phyloP scores from a whole-genome alignment of 2,329 filamentous ascomycete species.

The Colletotrichum horii region DNA sequence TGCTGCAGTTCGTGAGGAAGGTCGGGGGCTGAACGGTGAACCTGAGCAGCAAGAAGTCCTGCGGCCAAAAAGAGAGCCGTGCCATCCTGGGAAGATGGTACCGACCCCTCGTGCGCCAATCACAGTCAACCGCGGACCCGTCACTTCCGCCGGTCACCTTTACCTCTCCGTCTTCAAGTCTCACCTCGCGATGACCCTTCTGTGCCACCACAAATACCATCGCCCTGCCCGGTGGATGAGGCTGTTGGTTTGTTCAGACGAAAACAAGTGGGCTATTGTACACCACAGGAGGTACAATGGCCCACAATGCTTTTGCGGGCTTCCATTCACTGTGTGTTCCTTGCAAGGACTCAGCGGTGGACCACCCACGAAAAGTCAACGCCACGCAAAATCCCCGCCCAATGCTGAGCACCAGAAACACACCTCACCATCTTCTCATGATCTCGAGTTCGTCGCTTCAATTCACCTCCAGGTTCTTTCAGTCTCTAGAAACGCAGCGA shows the following conservation, averaged over 20 bases:
- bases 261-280: no score
- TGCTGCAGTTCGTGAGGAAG: no score
- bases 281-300: not conserved
- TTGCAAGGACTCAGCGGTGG: not conserved
- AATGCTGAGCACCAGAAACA: not conserved
- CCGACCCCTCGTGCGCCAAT: not conserved
- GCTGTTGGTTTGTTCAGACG: no score
- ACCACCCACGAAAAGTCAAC: not conserved
- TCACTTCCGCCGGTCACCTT: no score
- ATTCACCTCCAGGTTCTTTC: no score
- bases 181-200: no score
- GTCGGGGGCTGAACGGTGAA: no score
- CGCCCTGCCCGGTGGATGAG: no score
- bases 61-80: not conserved
- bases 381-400: not conserved
- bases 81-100: not conserved
- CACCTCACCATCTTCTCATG: not conserved
- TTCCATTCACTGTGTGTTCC: not conserved
- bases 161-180: no score
- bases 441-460: not conserved
- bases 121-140: no score
- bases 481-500: no score
- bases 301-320: not conserved
- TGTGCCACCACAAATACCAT: no score
- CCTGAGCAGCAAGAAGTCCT: not conserved